These are phyloP conservation scores for Hordeum marinum DNA, from an alignment of 176 grass and related monocot genomes.

Conservation along the genomic window DNA sequence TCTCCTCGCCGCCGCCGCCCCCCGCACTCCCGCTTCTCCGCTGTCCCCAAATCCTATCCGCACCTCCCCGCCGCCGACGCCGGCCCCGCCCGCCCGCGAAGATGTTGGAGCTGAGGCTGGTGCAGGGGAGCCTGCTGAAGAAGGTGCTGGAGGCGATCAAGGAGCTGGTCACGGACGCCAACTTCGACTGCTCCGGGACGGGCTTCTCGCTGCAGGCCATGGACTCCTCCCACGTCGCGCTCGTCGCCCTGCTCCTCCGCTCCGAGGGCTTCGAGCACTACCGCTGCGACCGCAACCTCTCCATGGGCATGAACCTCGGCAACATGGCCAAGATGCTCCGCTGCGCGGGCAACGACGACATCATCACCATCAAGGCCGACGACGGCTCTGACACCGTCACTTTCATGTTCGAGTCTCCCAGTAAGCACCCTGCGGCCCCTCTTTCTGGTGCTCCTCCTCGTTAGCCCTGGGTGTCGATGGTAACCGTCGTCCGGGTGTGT, in stretches of 20 bases:
- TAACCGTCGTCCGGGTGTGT: not conserved
- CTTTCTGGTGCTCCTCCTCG: not conserved
- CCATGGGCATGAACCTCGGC: slow-evolving; percentile 96
- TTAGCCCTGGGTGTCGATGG: no score
- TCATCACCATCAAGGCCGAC: slow-evolving; percentile 98
- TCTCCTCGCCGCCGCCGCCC: no score
- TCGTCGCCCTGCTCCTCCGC: slow-evolving; percentile 80
- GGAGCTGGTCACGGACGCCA: slow-evolving; percentile 86
- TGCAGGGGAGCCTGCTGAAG: slow-evolving; percentile 96
- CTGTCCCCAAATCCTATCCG: no score
- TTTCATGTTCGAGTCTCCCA: slow-evolving; percentile 97
- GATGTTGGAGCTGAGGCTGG: slow-evolving; percentile 89
- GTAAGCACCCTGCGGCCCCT: not conserved
- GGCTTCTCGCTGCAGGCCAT: slow-evolving; percentile 98
- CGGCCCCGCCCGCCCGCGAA: not conserved
- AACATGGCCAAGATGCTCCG: slow-evolving; percentile 99
- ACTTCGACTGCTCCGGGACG: slow-evolving; percentile 94
- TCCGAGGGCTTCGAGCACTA: slow-evolving; percentile 98
- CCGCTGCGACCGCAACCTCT: slow-evolving; percentile 98
- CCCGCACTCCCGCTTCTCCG: no score
- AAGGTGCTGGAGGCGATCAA: slow-evolving; percentile 92
- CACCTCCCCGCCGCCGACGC: not conserved
- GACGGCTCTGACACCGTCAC: slow-evolving; percentile 89
- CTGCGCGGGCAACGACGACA: slow-evolving; percentile 83
- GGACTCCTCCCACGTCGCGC: slow-evolving; percentile 95